Evolutionary conservation across 306 rosid genomes (phyloP).

Genomic region (Castanea crenata): DNA sequence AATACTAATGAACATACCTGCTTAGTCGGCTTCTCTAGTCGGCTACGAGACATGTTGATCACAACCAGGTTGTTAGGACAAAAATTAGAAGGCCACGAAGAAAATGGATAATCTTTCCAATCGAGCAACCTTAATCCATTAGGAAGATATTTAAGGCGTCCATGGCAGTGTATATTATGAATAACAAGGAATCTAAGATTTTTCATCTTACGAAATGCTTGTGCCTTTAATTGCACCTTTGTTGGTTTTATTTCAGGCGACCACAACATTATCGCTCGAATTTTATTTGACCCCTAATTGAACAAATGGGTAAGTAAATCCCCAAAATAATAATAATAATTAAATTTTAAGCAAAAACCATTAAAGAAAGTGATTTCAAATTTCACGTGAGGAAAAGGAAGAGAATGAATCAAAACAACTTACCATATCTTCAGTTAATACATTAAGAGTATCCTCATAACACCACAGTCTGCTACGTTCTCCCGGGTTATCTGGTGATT

Average conservation of each 20-base stretch:
- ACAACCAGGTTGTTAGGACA: too few species aligned
- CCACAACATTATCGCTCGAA: conserved; percentile 29
- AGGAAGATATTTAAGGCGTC: conserved; percentile 29
- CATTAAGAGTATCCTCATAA: conserved; percentile 30
- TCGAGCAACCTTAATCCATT: conserved; percentile 23
- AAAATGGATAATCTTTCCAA: conserved; percentile 32
- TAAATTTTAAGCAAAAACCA: background rate
- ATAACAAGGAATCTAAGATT: conserved; percentile 28
- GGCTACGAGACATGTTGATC: too few species aligned
- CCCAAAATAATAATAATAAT: background rate
- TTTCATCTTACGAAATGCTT: conserved; percentile 18
- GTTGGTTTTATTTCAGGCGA: background rate
- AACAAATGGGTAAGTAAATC: background rate
- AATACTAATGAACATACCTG: too few species aligned
- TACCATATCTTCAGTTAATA: conserved; percentile 9
- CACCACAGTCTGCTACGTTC: conserved; percentile 39
- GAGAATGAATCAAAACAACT: background rate
- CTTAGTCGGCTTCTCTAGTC: too few species aligned
- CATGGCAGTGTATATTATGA: conserved; percentile 15
- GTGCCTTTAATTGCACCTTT: conserved; percentile 8
- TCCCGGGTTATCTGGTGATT: conserved; percentile 18
- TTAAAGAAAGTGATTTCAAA: too few species aligned
- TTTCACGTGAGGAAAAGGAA: too few species aligned
- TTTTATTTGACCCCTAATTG: conserved; percentile 21
- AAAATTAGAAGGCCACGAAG: background rate